Conservation (phyloP, 176 grass and related monocot genomes). For the Lolium perenne region DNA sequence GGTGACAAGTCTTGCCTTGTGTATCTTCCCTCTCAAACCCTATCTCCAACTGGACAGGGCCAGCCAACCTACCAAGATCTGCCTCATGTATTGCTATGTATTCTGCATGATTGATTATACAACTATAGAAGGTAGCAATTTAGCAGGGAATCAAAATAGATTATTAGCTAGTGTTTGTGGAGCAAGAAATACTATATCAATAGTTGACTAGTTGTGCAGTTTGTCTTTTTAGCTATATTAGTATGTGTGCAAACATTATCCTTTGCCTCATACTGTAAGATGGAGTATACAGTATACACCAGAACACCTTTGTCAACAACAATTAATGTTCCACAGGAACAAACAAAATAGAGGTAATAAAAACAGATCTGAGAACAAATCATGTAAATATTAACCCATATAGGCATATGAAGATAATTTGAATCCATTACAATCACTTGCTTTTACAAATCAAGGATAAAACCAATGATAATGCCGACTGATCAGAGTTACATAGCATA, state of each 20-base stretch:
- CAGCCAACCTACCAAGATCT: constrained; percentile 42
- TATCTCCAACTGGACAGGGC: constrained; percentile 38
- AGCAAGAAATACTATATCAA: neutral
- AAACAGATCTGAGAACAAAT: neutral
- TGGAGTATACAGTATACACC: neutral
- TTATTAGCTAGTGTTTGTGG: neutral
- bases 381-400: constrained; percentile 32
- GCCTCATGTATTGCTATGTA: constrained; percentile 19
- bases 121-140: neutral
- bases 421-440: constrained; percentile 56
- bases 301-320: neutral
- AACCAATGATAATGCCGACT: constrained; percentile 30
- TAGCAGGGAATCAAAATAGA: neutral
- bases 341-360: neutral
- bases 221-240: neutral
- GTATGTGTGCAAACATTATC: neutral
- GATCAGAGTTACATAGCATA: constrained; percentile 26
- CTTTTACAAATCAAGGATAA: constrained; percentile 47
- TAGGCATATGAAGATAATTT: neutral
- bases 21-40: constrained; percentile 28
- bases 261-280: neutral
- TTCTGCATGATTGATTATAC: constrained; percentile 27
- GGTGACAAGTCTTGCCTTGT: constrained; percentile 41
- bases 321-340: neutral
- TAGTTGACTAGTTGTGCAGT: neutral